Base-by-base conservation (phyloP, 768 basidiomycete genomes). In the Auriculariales sp. region DNA sequence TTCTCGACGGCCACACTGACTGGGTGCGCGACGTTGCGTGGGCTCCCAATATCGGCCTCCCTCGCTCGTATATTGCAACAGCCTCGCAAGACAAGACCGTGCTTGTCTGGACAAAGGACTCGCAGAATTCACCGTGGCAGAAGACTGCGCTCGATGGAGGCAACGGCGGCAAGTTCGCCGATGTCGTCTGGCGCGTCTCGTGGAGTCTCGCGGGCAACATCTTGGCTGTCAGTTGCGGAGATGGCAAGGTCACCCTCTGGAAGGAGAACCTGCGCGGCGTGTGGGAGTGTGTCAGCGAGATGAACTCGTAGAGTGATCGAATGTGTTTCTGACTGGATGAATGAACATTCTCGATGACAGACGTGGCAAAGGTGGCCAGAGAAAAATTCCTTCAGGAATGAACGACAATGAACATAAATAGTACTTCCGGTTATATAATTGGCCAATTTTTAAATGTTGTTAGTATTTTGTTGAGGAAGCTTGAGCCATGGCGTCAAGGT, bases 21-120 rank as follows among this genome's bases (percentile, higher is more conserved):
- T 99, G 94, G 94, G 93, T 99, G 19, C 75, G 94, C 44, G 94
- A 98, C 62, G 93, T 97, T n/a, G 89, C 94, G 0, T 98, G 93
- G 92, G 93, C 93, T 1, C 94, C 95, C 0, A 95, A 90, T 56
- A 93, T 97, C 54, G 95, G 95, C 0, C 72, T 98, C 14, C 90
- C 94, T 0, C 76, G 91, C 54, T 85, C 82, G 60, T 97, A 97
- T 66, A 89, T 99, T 54, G 95, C 95, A 4, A 93, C 92, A 2
- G 91, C 91, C 0, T 92, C 89, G 0, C 46, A 78, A 71, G 90
- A 94, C 62, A 85, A 81, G 63, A 87, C 84, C 0, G 91, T 93
- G 1, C 68, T 89, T 33, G 84, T 94, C 54, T 93, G 91, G 90
- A 90, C 87, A 28, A 89, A 90, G 61, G 84, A 92, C 55, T 68